Evolutionary conservation across 2,329 filamentous ascomycete genomes (phyloP).

Genomic region (Colletotrichum sp.): DNA sequence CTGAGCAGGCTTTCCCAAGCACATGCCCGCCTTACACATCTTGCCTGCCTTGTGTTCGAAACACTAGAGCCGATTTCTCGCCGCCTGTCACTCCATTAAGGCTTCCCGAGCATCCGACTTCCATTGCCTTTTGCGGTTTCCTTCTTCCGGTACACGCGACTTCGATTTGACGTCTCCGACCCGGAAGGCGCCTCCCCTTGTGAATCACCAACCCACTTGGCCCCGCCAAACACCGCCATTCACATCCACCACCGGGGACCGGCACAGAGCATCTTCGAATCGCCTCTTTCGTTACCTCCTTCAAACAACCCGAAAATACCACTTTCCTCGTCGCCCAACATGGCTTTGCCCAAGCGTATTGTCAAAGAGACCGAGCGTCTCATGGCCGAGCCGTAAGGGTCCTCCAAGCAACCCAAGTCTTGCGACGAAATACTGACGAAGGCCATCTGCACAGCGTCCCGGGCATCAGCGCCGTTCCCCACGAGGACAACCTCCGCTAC

Average conservation of each 20-base stretch:
- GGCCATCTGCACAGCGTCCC: conserved; percentile 71
- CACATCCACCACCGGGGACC: background rate
- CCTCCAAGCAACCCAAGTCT: background rate
- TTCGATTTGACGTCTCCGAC: background rate
- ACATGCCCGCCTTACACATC: conserved; percentile 9
- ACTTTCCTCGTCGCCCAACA: conserved; percentile 29
- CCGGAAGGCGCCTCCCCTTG: background rate
- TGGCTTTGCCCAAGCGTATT: conserved; percentile 93
- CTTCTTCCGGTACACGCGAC: background rate
- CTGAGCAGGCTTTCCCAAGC: conserved; percentile 13
- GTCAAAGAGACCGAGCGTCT: conserved; percentile 98
- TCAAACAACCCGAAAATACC: background rate
- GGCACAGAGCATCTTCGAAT: background rate
- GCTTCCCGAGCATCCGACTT: conserved; percentile 4
- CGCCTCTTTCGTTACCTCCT: background rate
- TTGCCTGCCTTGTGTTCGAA: conserved; percentile 8
- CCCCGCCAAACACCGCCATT: conserved; percentile 8
- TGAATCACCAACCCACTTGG: conserved; percentile 6
- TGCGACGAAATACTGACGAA: background rate
- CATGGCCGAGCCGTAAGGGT: conserved; percentile 90
- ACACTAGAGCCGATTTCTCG: conserved; percentile 4
- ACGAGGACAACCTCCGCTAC: conserved; percentile 97
- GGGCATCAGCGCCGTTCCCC: conserved; percentile 93
- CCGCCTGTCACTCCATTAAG: background rate
- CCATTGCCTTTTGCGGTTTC: background rate